Evolutionary conservation across 2,329 filamentous ascomycete genomes (phyloP).

Genomic region (Aureobasidium uvarum): DNA sequence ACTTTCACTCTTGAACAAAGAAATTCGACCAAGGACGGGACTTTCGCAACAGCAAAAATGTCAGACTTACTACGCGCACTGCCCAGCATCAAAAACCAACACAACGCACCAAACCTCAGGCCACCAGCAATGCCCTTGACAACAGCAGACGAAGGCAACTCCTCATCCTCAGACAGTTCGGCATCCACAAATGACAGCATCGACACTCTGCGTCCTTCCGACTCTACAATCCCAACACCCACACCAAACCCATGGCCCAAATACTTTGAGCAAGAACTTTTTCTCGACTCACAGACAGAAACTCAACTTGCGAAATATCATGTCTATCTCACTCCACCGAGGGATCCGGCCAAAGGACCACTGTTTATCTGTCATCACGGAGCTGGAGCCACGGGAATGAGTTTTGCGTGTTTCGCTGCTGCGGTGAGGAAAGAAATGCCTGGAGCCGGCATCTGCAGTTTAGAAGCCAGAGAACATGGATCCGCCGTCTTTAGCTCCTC

Average conservation of each 20-base stretch:
- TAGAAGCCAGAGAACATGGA: slow-evolving; percentile 87
- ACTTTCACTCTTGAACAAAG: background rate
- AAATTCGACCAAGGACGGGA: background rate
- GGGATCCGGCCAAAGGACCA: slow-evolving; percentile 60
- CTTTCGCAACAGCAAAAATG: slow-evolving; percentile 16
- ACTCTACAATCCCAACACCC: slow-evolving; percentile 53
- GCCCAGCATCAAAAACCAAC: slow-evolving; percentile 24
- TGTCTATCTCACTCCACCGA: slow-evolving; percentile 80
- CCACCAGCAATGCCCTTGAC: slow-evolving; percentile 44
- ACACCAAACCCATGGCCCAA: slow-evolving; percentile 79
- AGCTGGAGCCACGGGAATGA: slow-evolving; percentile 82
- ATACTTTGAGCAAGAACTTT: slow-evolving; percentile 87
- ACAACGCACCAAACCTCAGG: background rate
- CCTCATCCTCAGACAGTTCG: slow-evolving; percentile 64
- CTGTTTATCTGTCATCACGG: slow-evolving; percentile 95
- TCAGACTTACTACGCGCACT: slow-evolving; percentile 29
- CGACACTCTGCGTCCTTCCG: slow-evolving; percentile 39
- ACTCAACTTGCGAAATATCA: slow-evolving; percentile 64
- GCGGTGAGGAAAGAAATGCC: slow-evolving; percentile 77
- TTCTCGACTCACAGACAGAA: slow-evolving; percentile 55
- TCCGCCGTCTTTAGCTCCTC: slow-evolving; percentile 46
- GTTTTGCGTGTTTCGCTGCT: slow-evolving; percentile 77
- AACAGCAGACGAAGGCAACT: slow-evolving; percentile 41
- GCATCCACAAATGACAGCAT: slow-evolving; percentile 92
- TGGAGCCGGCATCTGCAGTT: slow-evolving; percentile 74